Evolutionary conservation across 129 eudicot species (phyloP).

Genomic region (Ambrosia artemisiifolia): DNA sequence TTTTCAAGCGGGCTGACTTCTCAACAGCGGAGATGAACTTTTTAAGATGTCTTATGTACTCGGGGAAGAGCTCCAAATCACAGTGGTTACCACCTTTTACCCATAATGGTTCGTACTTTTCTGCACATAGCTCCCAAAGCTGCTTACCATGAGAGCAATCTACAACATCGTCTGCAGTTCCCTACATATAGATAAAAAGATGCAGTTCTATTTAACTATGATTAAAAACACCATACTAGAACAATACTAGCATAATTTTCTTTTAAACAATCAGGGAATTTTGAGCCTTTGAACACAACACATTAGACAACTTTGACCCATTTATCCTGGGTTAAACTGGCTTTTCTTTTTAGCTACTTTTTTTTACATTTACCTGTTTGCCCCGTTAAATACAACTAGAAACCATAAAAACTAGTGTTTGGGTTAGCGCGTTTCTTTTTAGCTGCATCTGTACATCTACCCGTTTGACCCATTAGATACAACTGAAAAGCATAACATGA

Average conservation of each 20-base stretch:
- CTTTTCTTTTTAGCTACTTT: no score
- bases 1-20: constrained; percentile 55
- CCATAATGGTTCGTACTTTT: constrained; percentile 95
- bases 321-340: background rate
- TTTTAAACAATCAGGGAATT: background rate
- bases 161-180: constrained; percentile 96
- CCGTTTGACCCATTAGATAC: background rate
- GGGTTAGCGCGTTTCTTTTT: background rate
- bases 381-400: no score
- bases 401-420: no score
- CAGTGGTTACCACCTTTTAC: constrained; percentile 89
- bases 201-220: background rate
- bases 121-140: constrained; percentile 85
- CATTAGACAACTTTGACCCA: background rate
- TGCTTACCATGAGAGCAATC: constrained; percentile 92
- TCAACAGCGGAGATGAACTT: constrained; percentile 74
- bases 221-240: background rate
- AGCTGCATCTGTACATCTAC: background rate
- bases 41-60: constrained; percentile 82
- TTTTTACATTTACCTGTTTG: no score
- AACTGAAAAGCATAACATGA: background rate
- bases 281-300: background rate
- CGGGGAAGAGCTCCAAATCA: constrained; percentile 86
- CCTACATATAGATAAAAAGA: constrained; percentile 35
- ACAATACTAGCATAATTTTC: background rate